A percentile compares a stretch with the other conserved stretches of the same genome.
Evolutionary conservation across 345 rosid genomes (phyloP).

Genomic region (Hypericum androsaemum): DNA sequence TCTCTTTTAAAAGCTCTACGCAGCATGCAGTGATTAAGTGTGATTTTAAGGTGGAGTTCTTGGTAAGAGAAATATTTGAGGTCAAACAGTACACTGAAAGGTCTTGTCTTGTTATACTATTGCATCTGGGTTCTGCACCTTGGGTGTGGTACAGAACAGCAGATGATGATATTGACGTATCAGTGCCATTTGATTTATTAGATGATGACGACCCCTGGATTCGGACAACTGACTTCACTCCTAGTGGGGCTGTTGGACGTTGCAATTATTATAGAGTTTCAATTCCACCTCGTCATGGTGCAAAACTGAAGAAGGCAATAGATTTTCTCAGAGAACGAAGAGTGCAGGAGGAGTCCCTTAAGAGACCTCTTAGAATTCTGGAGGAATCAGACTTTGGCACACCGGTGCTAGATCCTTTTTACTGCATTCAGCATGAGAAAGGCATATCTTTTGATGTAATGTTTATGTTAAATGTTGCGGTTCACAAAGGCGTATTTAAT

Average conservation of each 20-base stretch:
- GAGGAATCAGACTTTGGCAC: conserved; percentile 63
- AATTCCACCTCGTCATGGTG: conserved; percentile 54
- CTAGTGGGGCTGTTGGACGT: conserved; percentile 64
- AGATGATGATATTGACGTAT: conserved; percentile 53
- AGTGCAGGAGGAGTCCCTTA: conserved; percentile 35
- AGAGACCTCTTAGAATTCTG: conserved; percentile 27
- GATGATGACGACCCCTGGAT: conserved; percentile 99
- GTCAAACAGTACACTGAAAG: conserved; percentile 33
- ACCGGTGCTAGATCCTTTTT: conserved; percentile 44
- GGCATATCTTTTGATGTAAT: conserved; percentile 54
- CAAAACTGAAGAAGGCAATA: conserved; percentile 41
- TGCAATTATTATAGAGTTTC: conserved; percentile 51
- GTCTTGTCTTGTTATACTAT: conserved; percentile 34
- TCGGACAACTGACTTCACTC: conserved; percentile 72
- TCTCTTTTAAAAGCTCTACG: conserved; percentile 41
- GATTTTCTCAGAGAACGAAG: conserved; percentile 39
- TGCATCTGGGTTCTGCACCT: conserved; percentile 74
- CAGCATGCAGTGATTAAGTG: conserved; percentile 56
- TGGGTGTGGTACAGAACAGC: conserved; percentile 74
- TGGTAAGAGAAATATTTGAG: conserved; percentile 57
- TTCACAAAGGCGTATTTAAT: conserved; percentile 60
- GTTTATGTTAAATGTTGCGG: conserved; percentile 63
- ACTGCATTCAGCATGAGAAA: conserved; percentile 38
- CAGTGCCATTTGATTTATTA: conserved; percentile 50
- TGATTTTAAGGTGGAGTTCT: conserved; percentile 71